Conservation (phyloP, 345 rosid species). For the Eucalyptus sp. region DNA sequence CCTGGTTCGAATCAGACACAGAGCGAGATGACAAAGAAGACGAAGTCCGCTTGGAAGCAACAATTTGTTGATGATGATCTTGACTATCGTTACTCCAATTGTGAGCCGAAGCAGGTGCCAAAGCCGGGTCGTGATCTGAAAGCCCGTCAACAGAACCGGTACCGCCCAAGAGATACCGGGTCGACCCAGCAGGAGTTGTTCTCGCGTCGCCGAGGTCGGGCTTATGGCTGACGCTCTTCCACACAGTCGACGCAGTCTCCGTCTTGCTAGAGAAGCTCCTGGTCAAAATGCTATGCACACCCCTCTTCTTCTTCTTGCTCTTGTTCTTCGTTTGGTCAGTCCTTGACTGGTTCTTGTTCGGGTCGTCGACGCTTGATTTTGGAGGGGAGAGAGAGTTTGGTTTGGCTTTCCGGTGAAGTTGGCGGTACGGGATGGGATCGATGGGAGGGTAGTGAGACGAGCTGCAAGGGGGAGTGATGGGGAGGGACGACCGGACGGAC, state of each 20-base stretch:
- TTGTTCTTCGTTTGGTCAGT: background rate
- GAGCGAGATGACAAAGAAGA: background rate
- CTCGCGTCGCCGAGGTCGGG: background rate
- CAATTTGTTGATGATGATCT: background rate
- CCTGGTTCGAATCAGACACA: conserved; percentile 14
- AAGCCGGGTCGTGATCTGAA: conserved; percentile 6
- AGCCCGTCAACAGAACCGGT: background rate
- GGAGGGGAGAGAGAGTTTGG: background rate
- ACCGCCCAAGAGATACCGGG: conserved; percentile 19
- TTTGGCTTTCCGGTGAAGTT: background rate
- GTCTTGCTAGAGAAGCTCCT: background rate
- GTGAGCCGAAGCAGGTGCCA: background rate
- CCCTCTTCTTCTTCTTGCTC: background rate
- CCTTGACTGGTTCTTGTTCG: background rate
- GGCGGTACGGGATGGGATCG: conserved; percentile 14
- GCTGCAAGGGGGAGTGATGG: conserved; percentile 7
- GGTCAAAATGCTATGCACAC: background rate
- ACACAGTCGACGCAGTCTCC: background rate
- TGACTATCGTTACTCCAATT: background rate
- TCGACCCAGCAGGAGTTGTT: conserved; percentile 8
- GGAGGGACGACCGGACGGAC: background rate
- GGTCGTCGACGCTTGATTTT: background rate
- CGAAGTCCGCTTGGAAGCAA: conserved; percentile 3
- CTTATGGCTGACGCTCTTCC: background rate
- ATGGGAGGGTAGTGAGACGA: background rate